phyloP scores from a whole-genome alignment of 2,329 filamentous ascomycete species.

The Thielaviopsis populi region DNA sequence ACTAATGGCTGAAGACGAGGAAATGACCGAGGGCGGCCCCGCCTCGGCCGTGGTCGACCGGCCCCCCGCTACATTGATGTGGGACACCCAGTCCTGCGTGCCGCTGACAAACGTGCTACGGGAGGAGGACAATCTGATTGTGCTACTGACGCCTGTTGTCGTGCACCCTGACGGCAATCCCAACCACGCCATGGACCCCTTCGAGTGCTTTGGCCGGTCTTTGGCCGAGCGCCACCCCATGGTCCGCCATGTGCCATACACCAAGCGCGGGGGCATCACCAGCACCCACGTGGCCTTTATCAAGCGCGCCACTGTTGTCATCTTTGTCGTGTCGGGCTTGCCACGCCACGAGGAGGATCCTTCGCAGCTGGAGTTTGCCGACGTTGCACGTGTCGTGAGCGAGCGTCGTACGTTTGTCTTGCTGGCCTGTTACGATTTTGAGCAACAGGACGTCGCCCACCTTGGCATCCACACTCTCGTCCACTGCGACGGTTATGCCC shows the following conservation, averaged over 20 bases:
- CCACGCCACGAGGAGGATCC: slow-evolving; percentile 32
- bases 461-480: slow-evolving; percentile 37
- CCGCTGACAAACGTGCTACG: slow-evolving; percentile 32
- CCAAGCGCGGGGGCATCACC: slow-evolving; percentile 47
- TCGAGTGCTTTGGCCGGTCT: slow-evolving; percentile 53
- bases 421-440: slow-evolving; percentile 35
- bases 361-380: slow-evolving; percentile 38
- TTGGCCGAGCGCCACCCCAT: slow-evolving; percentile 43
- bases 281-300: slow-evolving; percentile 48
- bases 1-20: slow-evolving; percentile 14
- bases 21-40: slow-evolving; percentile 12
- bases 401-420: slow-evolving; percentile 37
- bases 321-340: slow-evolving; percentile 43
- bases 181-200: slow-evolving; percentile 44
- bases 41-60: slow-evolving; percentile 16
- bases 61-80: slow-evolving; percentile 23
- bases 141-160: slow-evolving; percentile 45
- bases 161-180: slow-evolving; percentile 30
- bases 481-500: slow-evolving; percentile 34
- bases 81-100: slow-evolving; percentile 33
- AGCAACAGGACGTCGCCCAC: slow-evolving; percentile 27
- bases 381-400: slow-evolving; percentile 27
- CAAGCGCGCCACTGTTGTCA: slow-evolving; percentile 40
- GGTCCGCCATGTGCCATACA: slow-evolving; percentile 59
- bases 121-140: slow-evolving; percentile 36